Evolutionary conservation across 768 basidiomycete genomes (phyloP).

Genomic region (Mycena crocata): DNA sequence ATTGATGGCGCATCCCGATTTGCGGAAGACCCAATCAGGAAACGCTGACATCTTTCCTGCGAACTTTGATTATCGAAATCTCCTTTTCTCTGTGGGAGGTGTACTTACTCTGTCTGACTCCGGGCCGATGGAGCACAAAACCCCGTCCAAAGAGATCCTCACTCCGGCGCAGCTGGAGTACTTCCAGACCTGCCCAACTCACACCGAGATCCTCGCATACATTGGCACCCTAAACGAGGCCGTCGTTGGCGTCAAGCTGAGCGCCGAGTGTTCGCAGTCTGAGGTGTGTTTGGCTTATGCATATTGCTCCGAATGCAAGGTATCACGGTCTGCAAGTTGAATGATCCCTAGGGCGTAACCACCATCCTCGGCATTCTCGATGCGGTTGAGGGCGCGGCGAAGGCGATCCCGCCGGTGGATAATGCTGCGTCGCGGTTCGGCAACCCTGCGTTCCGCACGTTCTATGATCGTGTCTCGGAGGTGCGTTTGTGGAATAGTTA

Average conservation of each 20-base stretch:
- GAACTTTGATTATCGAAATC: too few species aligned
- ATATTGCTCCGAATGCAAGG: too few species aligned
- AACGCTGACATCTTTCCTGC: too few species aligned
- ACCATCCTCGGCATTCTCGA: constrained; percentile 75
- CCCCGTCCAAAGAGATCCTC: constrained; percentile 80
- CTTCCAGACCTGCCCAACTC: constrained; percentile 83
- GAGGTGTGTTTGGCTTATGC: constrained; percentile 61
- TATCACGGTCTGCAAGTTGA: constrained; percentile 16
- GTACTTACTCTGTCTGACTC: too few species aligned
- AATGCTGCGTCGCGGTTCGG: constrained; percentile 95
- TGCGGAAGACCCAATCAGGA: too few species aligned
- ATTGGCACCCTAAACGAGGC: constrained; percentile 81
- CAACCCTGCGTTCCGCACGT: constrained; percentile 94
- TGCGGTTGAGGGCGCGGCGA: constrained; percentile 72
- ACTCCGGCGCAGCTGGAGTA: constrained; percentile 79
- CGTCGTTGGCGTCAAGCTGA: constrained; percentile 81
- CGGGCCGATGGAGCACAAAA: too few species aligned
- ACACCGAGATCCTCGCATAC: constrained; percentile 74
- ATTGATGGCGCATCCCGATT: too few species aligned
- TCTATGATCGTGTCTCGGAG: constrained; percentile 85
- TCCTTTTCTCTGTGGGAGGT: too few species aligned
- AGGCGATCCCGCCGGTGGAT: constrained; percentile 84
- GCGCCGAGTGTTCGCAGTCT: constrained; percentile 67
- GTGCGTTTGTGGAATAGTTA: constrained; percentile 49
- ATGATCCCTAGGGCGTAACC: constrained; percentile 76